Evolutionary conservation across 1,284 basidiomycete species (phyloP).

Genomic region (Cystobasidiaceae sp.): DNA sequence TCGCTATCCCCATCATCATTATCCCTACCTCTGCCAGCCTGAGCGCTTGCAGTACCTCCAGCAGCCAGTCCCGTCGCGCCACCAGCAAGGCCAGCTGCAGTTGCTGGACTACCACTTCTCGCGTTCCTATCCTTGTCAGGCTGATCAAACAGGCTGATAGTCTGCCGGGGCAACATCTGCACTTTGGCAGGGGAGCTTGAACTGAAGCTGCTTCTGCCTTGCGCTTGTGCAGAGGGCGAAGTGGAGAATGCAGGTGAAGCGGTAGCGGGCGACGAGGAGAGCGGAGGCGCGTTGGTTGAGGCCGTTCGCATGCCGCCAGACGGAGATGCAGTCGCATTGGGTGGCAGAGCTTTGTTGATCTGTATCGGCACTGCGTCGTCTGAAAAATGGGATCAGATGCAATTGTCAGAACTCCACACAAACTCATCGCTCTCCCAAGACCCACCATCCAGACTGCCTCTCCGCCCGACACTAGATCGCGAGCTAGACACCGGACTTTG

Average conservation of each 20-base stretch:
- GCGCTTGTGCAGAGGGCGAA: constrained; percentile 17
- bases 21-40: not conserved
- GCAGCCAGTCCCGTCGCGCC: not conserved
- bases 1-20: constrained; percentile 20
- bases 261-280: constrained; percentile 13
- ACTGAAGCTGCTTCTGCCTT: not conserved
- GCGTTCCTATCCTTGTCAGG: constrained; percentile 1
- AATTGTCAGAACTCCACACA: no score
- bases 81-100: not conserved
- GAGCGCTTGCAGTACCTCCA: not conserved
- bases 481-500: constrained; percentile 10
- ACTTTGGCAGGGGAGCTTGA: constrained; percentile 25
- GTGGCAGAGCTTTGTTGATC: not conserved
- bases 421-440: no score
- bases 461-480: not conserved
- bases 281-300: constrained; percentile 1
- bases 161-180: constrained; percentile 27
- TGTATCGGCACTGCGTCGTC: constrained; percentile 11
- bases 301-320: not conserved
- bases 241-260: constrained; percentile 8
- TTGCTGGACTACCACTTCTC: constrained; percentile 1
- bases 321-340: not conserved
- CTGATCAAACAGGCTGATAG: constrained; percentile 16
- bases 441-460: not conserved
- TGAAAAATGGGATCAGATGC: no score